Base-by-base conservation (phyloP, 2,329 filamentous ascomycete genomes). In the Alternaria conjuncta region DNA sequence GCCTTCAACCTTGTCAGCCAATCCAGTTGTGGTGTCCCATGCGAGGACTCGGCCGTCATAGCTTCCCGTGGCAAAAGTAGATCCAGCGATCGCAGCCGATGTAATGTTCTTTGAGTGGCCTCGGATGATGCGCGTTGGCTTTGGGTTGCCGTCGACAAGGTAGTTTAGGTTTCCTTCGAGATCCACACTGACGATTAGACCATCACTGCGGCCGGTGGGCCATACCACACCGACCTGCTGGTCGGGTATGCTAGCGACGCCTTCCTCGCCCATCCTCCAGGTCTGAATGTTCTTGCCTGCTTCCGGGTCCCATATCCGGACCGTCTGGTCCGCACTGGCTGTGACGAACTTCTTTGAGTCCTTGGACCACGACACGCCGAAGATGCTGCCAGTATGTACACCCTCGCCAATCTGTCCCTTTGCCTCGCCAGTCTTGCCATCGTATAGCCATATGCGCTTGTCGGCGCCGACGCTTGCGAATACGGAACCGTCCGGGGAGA, bases 161-260 rank as follows among this genome's bases (percentile, higher is more conserved):
- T 99, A 99, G 79, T 92, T 96, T 63, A 99, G 88, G 77, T 97
- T 92, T 23, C 96, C 96, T 55, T 90, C 89, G 20, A 98, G 86
- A 71, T 93, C 96, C 69, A 98, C 84, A 79, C 93, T 97, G 79
- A 99, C 94, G 68, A 99, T 89, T 64, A 97, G 84, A 28, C 92
- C 93, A 77, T 99, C 96, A 57, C 84, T 91, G 68, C 95, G 88
- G 51, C 92, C 92, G 50, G 89, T 86, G 1, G 94, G 93, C 89
- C 94, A 97, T 10, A 96, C 93, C 6, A 99, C 93, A 56, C 96
- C 96, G 30, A 98, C 93, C 78, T 99, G 96, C 80, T 99, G 96
- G 77, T 97, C 87, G 4, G 86, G 86, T 41, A 97, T 85, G 76
- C 88, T 93, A 65, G 90, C 86, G 47, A 83, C 84, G 15, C 90